Evolutionary conservation across 2,329 filamentous ascomycete species (phyloP).

Genomic region (Dothiorella sarmentorum): DNA sequence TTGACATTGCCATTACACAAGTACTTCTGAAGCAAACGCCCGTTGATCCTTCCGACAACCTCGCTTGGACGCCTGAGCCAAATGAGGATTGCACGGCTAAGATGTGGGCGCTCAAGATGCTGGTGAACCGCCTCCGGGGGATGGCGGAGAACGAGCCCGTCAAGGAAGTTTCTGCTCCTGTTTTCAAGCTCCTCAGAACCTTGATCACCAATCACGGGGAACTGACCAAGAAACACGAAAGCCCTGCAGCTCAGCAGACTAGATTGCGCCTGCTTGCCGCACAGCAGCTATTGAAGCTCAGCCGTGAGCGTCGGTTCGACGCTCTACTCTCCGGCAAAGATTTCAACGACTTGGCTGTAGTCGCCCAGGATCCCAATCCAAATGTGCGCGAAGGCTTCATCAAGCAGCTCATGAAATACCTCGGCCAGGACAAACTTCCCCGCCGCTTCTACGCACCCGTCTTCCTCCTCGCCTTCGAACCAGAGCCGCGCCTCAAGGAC

Average conservation of each 20-base stretch:
- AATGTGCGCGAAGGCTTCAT: conserved; percentile 77
- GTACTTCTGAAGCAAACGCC: conserved; percentile 62
- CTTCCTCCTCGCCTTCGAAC: conserved; percentile 90
- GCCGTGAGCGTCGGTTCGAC: conserved; percentile 71
- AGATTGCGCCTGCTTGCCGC: conserved; percentile 80
- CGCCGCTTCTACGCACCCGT: conserved; percentile 83
- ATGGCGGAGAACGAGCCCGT: conserved; percentile 49
- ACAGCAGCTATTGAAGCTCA: conserved; percentile 77
- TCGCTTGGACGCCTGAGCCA: conserved; percentile 57
- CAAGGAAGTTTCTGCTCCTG: conserved; percentile 55
- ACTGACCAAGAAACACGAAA: conserved; percentile 67
- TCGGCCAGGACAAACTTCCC: conserved; percentile 67
- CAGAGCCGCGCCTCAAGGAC: conserved; percentile 66
- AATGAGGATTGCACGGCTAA: conserved; percentile 84
- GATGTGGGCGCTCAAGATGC: conserved; percentile 74
- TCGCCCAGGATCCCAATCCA: conserved; percentile 72
- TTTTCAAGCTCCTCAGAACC: conserved; percentile 76
- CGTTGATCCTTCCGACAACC: conserved; percentile 62
- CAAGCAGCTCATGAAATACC: conserved; percentile 84
- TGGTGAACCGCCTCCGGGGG: conserved; percentile 80
- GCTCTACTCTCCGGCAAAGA: conserved; percentile 66
- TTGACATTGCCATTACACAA: conserved; percentile 71
- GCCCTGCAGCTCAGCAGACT: conserved; percentile 73
- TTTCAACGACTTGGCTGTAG: conserved; percentile 77
- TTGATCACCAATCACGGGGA: conserved; percentile 76